These are phyloP conservation scores for Solanum habrochaites DNA, from an alignment of 257 asterid genomes.

Conservation along the genomic window DNA sequence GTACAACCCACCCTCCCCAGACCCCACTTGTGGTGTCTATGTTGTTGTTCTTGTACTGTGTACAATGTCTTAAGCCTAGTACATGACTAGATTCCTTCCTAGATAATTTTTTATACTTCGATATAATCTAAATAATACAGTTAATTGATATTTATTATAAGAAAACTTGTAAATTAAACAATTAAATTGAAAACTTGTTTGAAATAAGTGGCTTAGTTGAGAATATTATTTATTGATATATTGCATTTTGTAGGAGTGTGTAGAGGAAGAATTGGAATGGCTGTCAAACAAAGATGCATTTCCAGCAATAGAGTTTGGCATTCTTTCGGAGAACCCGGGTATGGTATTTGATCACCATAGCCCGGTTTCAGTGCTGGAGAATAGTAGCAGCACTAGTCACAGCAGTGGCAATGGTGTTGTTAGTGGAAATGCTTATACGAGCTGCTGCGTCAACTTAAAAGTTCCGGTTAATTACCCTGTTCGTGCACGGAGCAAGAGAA, in stretches of 20 bases:
- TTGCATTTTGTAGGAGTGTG: slow-evolving; percentile 19
- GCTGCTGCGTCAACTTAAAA: slow-evolving; percentile 42
- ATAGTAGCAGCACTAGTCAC: slow-evolving; percentile 36
- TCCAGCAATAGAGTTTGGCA: slow-evolving; percentile 60
- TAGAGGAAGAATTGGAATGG: slow-evolving; percentile 74
- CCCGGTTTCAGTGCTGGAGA: slow-evolving; percentile 69
- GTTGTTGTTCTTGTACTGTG: not conserved
- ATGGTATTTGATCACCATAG: slow-evolving; percentile 38
- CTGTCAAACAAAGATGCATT: slow-evolving; percentile 76
- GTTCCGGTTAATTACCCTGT: slow-evolving; percentile 50
- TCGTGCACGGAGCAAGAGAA: slow-evolving; percentile 49
- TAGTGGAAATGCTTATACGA: slow-evolving; percentile 22
- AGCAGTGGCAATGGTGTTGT: slow-evolving; percentile 16
- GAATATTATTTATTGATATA: not conserved
- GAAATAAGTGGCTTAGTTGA: not conserved
- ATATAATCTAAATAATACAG: not conserved
- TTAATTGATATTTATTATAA: not conserved
- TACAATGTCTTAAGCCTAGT: not conserved
- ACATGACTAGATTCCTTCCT: not conserved
- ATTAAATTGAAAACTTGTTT: not conserved
- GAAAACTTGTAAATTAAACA: not conserved
- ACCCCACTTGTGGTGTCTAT: not conserved
- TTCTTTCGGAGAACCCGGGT: slow-evolving; percentile 34
- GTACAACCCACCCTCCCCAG: not conserved
- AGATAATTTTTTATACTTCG: not conserved